Base-by-base conservation (phyloP, 2,329 filamentous ascomycete genomes). In the Phialemoniopsis sp. region DNA sequence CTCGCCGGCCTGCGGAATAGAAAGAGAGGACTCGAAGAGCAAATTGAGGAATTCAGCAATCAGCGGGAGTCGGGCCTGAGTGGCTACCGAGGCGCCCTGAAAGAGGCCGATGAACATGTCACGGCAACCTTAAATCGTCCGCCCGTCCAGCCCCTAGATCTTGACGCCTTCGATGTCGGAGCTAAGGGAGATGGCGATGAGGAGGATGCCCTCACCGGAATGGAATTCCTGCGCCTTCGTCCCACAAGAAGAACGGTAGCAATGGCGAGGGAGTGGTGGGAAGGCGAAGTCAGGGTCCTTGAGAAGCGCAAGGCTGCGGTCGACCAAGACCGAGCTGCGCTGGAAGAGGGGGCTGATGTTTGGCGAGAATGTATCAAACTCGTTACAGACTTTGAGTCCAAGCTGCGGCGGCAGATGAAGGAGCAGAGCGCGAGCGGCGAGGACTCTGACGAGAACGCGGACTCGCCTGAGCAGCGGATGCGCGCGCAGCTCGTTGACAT, bases 231-330 rank as follows among this genome's bases (percentile, higher is more conserved):
- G 29, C 66, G 69, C 3, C 64, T 89, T 8, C 75, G 79, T 1
- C 72, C 79, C 0, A 78, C 83, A 48, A 72, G 83, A 14, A 70
- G 85, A 34, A 89, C 85, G 0, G 56, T 82, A 2, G 77, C 78
- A 13, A 82, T 89, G 80, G 85, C 85, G 0, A 77, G 70, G 43
- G 73, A 81, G 13, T 86, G 85, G 72, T 89, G 83, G 80, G 70
- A 77, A 39, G 72, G 73, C 6, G 84, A 89, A 48, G 66, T 82
- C 2, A 62, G 62, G 2, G 61, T 76, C 0, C 63, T 86, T 3
- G 64, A 80, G 36, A 63, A 66, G 33, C 74, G 75, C 42, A 78
- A 76, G 45, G 52, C 62, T 8, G 69, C 73, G 18, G 76, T 84
- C 2, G 71, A 80, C 21, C 69, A 68, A 34, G 85, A 90, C 46